phyloP scores from a whole-genome alignment of 441 rosid species.

The Francoa sonchifolia region DNA sequence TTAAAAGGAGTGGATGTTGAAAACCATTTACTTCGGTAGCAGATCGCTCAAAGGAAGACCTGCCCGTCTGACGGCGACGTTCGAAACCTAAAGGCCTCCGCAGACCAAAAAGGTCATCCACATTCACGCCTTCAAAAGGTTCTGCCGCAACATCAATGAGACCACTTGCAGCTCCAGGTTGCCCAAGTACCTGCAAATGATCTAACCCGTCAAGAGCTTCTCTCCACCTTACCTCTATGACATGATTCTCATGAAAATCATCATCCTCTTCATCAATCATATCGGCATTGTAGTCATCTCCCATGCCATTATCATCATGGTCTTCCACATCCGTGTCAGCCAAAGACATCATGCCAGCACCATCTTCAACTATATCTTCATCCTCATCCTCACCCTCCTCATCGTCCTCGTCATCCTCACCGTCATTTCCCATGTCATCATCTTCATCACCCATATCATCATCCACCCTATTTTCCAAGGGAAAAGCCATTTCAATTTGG shows the following conservation, averaged over 20 bases:
- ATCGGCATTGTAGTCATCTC: conserved; percentile 87
- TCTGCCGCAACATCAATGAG: conserved; percentile 87
- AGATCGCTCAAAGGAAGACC: conserved; percentile 69
- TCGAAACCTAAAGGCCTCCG: conserved; percentile 89
- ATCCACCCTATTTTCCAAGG: conserved; percentile 71
- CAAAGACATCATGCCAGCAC: conserved; percentile 88
- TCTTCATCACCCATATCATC: conserved; percentile 95
- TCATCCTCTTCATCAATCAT: conserved; percentile 97
- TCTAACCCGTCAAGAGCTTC: conserved; percentile 93
- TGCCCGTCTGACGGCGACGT: conserved; percentile 67
- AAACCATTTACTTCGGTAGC: conserved; percentile 72
- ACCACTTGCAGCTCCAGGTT: conserved; percentile 62
- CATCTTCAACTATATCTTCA: conserved; percentile 90
- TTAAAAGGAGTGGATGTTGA: conserved; percentile 84
- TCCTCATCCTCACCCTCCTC: conserved; percentile 71
- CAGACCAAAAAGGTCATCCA: conserved; percentile 85
- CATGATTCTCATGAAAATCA: conserved; percentile 82
- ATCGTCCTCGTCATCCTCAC: conserved; percentile 83
- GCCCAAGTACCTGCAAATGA: conserved; percentile 82
- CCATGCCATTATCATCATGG: conserved; percentile 85
- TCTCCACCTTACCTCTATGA: conserved; percentile 92
- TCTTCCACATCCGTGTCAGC: conserved; percentile 95
- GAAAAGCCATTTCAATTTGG: conserved; percentile 79
- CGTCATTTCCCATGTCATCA: conserved; percentile 84
- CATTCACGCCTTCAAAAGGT: conserved; percentile 94